Evolutionary conservation across 768 basidiomycete genomes (phyloP), one percentile per base, ranked within the genome.

Genomic region (Kockovaella imperatae): DNA sequence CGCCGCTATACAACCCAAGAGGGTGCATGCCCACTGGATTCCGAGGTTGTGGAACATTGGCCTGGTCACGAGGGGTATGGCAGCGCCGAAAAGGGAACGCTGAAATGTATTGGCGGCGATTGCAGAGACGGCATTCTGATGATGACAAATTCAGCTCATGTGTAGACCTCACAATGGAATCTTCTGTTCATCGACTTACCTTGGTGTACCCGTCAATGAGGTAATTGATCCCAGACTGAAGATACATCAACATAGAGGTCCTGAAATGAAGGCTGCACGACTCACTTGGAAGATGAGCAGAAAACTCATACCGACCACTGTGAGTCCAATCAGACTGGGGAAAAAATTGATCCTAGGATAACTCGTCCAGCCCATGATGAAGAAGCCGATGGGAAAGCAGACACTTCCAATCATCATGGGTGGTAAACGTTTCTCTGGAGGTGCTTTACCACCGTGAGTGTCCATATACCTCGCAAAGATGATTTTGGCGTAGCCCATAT

Each of bases 371-470:
- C 68, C 68, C 13, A 68, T 53, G 21, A 69, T 31, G 50, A 63
- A 70, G 53, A 58, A 62, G 1, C 58, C 72, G 35, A 67, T 53
- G 0, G 71, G 71, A 49, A 73, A 71, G 11, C 52, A 20, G 26
- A 71, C 42, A 11, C 60, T 51, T 5, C 72, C 72, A 8, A 72
- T 29, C 67, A 70, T 67, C 72, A 73, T 73, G 1, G 70, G 68
- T 1, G 62, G 66, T 5, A 72, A 53, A 32, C 71, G 49, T 42
- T 57, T 50, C 46, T 73, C 72, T 2, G 72, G 71, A 36, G 54
- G 48, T 2, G 63, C 64, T 35, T 31, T 31, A 3, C 64, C 68
- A 40, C 54, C 43, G 36, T 67, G 59, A 10, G 41, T 36, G 29
- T 51, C 55, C n/a, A 64, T 32, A 42, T 56, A 49, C 8, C 49